Evolutionary conservation across 169 alveolate species (phyloP), one percentile per base, ranked within the genome.

Genomic region (Eimeria acervulina): DNA sequence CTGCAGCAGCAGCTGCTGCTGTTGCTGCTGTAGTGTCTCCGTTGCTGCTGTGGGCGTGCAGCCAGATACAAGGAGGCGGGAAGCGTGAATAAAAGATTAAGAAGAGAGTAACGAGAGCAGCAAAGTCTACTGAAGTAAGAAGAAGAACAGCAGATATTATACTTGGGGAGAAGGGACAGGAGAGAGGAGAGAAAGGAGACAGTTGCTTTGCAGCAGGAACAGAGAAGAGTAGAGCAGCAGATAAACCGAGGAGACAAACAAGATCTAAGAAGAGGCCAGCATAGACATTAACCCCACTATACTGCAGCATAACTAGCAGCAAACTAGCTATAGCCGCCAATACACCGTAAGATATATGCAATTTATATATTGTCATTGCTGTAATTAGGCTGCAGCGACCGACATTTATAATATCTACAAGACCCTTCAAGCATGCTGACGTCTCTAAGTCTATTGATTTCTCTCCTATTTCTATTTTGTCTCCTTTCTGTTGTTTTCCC

Each of bases 301-400:
- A 74, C 40, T 59, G 94, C 96, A 96, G 97, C 63, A 97, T 96
- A 19, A 81, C 66, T 55, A 98, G 95, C 44, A 97, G 94, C 68
- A 97, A 97, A 83, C 98, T 97, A 33, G 98, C 98, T 51, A 97
- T 95, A 47, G 98, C 98, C 21, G 98, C 96, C 98, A 98, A 92
- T 59, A 97, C 95, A 6, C 99, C 98, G 89, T 98, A 98, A 72
- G 98, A 63, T 63, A 98, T 97, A 98, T 98, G 98, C 96, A 97
- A 97, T 96, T 98, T 98, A 96, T 98, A 98, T 89, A 98, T 97
- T 55, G 98, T 98, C 13, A 98, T 92, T 70, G 98, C 98, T 33
- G 99, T 98, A 33, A 97, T 98, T 96, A 98, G 96, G 90, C 98
- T 97, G 38, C 98, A 98, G 80, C 98, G 96, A 21, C 99, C 99